Evolutionary conservation across 148 eudicot species (phyloP).

Genomic region (Rhododendron mucronatum): DNA sequence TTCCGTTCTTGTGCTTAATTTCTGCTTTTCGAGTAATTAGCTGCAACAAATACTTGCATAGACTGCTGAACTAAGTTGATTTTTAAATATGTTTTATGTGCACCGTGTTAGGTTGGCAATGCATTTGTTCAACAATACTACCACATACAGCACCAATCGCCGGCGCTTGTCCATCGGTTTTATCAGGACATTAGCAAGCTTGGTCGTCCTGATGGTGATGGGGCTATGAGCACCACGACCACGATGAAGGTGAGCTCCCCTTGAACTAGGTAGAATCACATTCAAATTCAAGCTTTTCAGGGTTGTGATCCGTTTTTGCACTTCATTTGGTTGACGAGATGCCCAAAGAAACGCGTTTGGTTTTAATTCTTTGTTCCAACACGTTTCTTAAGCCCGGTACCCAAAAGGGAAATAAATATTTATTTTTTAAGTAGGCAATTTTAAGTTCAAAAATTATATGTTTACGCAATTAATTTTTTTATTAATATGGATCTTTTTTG

Average conservation of each 20-base stretch:
- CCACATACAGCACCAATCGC: slow-evolving; percentile 60
- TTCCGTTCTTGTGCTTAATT: not conserved
- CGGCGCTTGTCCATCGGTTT: slow-evolving; percentile 56
- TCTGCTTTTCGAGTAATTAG: not conserved
- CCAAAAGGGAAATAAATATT: too few relatives aligned
- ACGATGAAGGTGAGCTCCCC: slow-evolving; percentile 57
- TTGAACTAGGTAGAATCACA: not conserved
- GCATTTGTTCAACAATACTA: slow-evolving; percentile 83
- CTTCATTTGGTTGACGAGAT: not conserved
- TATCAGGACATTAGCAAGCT: slow-evolving; percentile 70
- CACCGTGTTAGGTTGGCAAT: slow-evolving; percentile 58
- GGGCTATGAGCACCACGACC: slow-evolving; percentile 51
- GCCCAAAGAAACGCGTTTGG: not conserved
- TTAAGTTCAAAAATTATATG: too few relatives aligned
- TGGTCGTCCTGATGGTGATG: slow-evolving; percentile 54
- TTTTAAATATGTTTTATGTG: not conserved
- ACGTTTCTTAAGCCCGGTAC: not conserved
- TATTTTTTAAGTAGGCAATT: too few relatives aligned
- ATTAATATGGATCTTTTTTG: too few relatives aligned
- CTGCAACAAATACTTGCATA: not conserved
- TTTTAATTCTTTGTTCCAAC: not conserved
- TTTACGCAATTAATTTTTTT: too few relatives aligned
- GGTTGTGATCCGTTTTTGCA: not conserved
- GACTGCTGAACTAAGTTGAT: not conserved
- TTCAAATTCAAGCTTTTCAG: not conserved